Base-by-base conservation (phyloP, 306 rosid genomes). In the Rosa lucieae region DNA sequence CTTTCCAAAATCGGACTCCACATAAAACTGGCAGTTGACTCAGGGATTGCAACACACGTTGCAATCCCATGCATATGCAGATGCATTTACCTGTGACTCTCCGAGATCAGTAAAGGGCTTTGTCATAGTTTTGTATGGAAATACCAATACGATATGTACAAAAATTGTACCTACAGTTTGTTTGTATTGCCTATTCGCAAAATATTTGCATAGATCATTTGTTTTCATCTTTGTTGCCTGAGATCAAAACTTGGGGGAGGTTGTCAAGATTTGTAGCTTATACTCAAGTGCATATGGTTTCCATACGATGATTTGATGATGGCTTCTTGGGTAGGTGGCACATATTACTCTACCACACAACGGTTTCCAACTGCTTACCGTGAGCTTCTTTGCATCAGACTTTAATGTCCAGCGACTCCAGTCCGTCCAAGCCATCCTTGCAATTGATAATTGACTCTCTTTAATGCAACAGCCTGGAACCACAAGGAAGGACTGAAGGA, bases 331-430 rank as follows among this genome's bases (percentile, higher is more conserved):
- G 85, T 89, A 66, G 89, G 93, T 91, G 81, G 51, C 83, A 72
- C 12, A 67, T 84, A 68, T 89, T 56, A 76, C 72, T 43, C 39
- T 10, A 8, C 10, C 8, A 80, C 84, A 87, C 82, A 85, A 84
- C 79, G 80, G 79, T 84, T 56, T 87, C 87, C 90, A 86, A 86
- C 93, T 69, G 91, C 55, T 56, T 67, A 79, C 84, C 37, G 83
- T 85, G 85, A 84, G 74, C 83, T 26, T 52, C 80, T 80, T 85
- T 83, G 80, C 79, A 71, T 55, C 85, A 63, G 26, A 83, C 79
- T 80, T 90, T 80, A 89, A 89, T 89, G 82, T 53, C n/a, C 2
- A 44, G 47, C 8, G 47, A 8, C 21, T 53, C 78, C 47, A 80
- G 76, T 52, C 78, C 82, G 35, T 86, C 84, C 58, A 79, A 32